These are phyloP conservation scores for Bacterosira constricta DNA, from an alignment of 108 stramenopile genomes.

Conservation along the genomic window DNA sequence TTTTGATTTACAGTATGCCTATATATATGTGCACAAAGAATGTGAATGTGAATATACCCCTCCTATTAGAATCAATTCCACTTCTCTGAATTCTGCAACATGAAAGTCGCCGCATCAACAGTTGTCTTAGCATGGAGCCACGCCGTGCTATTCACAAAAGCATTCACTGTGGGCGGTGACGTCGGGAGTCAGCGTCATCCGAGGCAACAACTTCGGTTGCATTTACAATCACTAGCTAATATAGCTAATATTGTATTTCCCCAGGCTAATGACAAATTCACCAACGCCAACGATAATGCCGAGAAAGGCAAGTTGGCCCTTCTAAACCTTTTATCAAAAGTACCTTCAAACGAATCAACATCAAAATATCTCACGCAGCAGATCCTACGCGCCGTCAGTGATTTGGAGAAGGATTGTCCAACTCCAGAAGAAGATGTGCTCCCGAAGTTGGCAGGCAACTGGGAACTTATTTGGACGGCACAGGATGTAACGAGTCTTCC, in stretches of 20 bases:
- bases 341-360: constrained; percentile 56
- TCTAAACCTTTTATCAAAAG: constrained; percentile 12
- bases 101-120: too few relatives aligned
- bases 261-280: neutral
- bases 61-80: too few relatives aligned
- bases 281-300: neutral
- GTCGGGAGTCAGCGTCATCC: neutral
- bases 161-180: neutral
- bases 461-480: constrained; percentile 85
- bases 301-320: constrained; percentile 8
- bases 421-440: constrained; percentile 64
- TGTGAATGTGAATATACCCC: too few relatives aligned
- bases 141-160: neutral
- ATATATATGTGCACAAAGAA: too few relatives aligned
- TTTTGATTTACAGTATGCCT: too few relatives aligned
- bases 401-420: constrained; percentile 59
- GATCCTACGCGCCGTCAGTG: constrained; percentile 56
- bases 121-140: too few relatives aligned
- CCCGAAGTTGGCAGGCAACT: constrained; percentile 56
- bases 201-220: neutral
- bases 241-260: neutral
- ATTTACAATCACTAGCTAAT: neutral
- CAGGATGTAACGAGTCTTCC: constrained; percentile 61
- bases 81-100: too few relatives aligned
- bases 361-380: constrained; percentile 47